A percentile compares a stretch with the other conserved stretches of the same genome.
Conservation (phyloP, 257 asterid species). For the Petrea volubilis region DNA sequence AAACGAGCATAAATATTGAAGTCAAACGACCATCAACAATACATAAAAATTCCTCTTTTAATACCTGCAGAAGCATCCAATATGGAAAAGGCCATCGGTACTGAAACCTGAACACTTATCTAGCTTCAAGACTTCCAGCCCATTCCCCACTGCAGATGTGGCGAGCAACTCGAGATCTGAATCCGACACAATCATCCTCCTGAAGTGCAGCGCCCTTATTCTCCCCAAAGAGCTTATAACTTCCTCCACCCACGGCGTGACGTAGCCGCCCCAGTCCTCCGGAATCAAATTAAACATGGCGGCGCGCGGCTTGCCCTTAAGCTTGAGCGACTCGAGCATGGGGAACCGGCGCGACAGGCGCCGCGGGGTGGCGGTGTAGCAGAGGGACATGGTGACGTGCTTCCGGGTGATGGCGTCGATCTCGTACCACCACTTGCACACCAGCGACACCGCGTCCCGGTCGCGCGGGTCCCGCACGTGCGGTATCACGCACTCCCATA, state of each 20-base stretch:
- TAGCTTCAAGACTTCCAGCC: conserved; percentile 58
- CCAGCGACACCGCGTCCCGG: conserved; percentile 60
- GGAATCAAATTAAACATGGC: conserved; percentile 78
- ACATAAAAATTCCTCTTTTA: background rate
- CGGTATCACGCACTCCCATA: conserved; percentile 67
- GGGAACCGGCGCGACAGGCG: conserved; percentile 61
- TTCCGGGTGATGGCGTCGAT: conserved; percentile 68
- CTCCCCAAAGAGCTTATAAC: conserved; percentile 34
- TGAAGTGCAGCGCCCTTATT: conserved; percentile 58
- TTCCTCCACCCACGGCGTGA: conserved; percentile 68
- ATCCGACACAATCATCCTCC: conserved; percentile 77
- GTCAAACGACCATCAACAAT: background rate
- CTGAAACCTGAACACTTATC: conserved; percentile 80
- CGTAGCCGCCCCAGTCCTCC: conserved; percentile 89
- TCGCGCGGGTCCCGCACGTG: conserved; percentile 59
- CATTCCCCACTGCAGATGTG: conserved; percentile 27
- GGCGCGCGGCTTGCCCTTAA: conserved; percentile 88
- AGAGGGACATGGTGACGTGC: conserved; percentile 72
- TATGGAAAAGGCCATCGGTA: conserved; percentile 58
- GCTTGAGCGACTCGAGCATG: conserved; percentile 62
- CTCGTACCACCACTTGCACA: conserved; percentile 58
- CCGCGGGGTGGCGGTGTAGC: conserved; percentile 63
- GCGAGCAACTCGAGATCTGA: conserved; percentile 63
- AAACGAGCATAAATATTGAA: background rate
- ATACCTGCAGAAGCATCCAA: conserved; percentile 67